Evolutionary conservation across 2,329 filamentous ascomycete genomes (phyloP), one percentile per base, ranked within the genome.

Genomic region (Celoporthe dispersa): DNA sequence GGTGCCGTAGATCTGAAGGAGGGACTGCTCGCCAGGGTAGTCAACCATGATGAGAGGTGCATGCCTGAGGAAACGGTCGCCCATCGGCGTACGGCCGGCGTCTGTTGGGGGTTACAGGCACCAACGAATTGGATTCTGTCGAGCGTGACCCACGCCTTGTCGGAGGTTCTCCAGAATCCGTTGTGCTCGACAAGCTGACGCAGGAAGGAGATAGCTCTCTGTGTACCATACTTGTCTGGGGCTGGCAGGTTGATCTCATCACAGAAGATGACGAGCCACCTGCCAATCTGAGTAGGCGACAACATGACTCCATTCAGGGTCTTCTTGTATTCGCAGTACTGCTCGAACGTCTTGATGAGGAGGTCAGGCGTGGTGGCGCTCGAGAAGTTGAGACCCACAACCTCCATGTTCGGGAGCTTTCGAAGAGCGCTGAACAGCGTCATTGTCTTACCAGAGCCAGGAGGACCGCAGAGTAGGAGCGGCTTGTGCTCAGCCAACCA

Each of bases 301-400:
- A 99, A 91, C 76, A 98, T 92, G 28, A 98, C 94, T 57, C 96
- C 96, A 78, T 96, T 98, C 63, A 98, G 84, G 0, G 96, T 98
- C 87, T 99, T 99, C 85, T 95, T 97, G 84, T 99, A 99, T 81
- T 99, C 96, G 82, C 96, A 99, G 81, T 99, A 98, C 79, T 99
- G 97, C 82, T 99, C 96, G 75, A 99, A 97, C 0, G 97, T 99
- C 86, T 99, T 99, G 84, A 99, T 94, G 72, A 99, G 88, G 37
- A 99, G 89, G 80, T 99, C 97, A 0, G 96, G 97, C 0, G 96
- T 99, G 0, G 97, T 99, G 1, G 96, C 97, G 76, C 96, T 99
- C 5, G 97, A 99, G 81, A 99, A 99, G 82, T 99, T 99, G 79
- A 99, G 93, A 64, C 96, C 96, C 41, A 99, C 97, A 70, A 98